Base-by-base conservation (phyloP, 1,139 yeast genomes). In the Saccharomyces pastorianus region DNA sequence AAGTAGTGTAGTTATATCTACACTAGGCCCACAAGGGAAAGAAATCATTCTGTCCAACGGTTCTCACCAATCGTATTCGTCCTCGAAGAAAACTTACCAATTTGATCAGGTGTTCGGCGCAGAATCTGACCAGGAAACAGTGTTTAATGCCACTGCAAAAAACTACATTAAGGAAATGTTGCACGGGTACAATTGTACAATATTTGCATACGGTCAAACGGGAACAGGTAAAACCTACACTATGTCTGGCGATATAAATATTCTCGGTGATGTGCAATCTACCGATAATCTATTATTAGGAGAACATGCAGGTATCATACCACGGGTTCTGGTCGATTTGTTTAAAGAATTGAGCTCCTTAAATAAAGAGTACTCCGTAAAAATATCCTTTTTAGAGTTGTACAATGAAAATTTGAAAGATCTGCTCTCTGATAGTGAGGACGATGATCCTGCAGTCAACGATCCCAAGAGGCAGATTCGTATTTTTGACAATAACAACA, bases 221-320 rank as follows among this genome's bases (percentile, higher is more conserved):
- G 96, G 96, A 8, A 85, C 95, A 0, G 96, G 96, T 2, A 88
- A 88, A 64, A 88, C 96, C 0, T 81, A 84, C 64, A 88, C 96
- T 2, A 88, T 89, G 96, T 81, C 89, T 63, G 96, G 96, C 27
- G 83, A 82, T 60, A 73, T 76, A 32, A 58, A 59, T 14, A 59
- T 61, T 25, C 49, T 61, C 25, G 65, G 65, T 13, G 63, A 62
- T 55, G 52, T 61, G 7, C 58, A 58, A 11, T 60, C 61, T 1
- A 59, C 55, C 42, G 61, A 60, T 46, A 61, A 60, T 32, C 58
- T 64, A 4, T 48, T 64, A 34, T 47, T 67, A 25, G 63, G 69
- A 6, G 71, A 73, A 27, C 76, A 76, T 54, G 83, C 88, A 0
- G 95, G 95, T 6, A 79, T 86, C 7, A 83, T 85, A 47, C 95